Evolutionary conservation across 176 grass and related monocot genomes (phyloP).

Genomic region (Oryza meridionalis): DNA sequence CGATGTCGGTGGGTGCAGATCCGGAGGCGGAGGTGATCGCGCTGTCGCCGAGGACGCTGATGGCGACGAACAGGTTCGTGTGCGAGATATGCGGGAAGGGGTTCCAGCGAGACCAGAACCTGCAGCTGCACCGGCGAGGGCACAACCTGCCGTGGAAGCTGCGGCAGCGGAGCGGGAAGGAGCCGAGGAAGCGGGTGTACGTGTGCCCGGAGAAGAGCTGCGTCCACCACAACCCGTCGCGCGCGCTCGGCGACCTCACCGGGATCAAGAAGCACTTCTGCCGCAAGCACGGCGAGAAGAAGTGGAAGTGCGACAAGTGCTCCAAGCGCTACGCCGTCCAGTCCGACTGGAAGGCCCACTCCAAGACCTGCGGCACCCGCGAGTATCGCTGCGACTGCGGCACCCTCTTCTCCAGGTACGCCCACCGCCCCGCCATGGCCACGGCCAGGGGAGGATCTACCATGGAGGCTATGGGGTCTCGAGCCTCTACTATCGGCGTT

Average conservation of each 20-base stretch:
- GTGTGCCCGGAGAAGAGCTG: conserved; percentile 89
- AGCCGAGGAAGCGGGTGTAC: conserved; percentile 81
- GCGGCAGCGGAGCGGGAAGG: conserved; percentile 76
- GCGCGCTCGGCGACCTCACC: conserved; percentile 88
- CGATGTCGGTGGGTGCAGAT: conserved; percentile 35
- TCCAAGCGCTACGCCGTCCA: conserved; percentile 86
- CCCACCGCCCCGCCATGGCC: background rate
- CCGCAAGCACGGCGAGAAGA: conserved; percentile 98
- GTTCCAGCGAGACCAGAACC: conserved; percentile 93
- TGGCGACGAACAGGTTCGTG: conserved; percentile 90
- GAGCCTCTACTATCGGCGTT: too few relatives aligned
- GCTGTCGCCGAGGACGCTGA: conserved; percentile 70
- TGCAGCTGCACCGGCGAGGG: conserved; percentile 86
- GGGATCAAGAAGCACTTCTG: conserved; percentile 99
- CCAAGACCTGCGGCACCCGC: conserved; percentile 85
- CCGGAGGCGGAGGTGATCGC: conserved; percentile 89
- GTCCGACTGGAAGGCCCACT: conserved; percentile 98
- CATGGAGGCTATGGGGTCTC: too few relatives aligned
- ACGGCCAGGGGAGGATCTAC: too few relatives aligned
- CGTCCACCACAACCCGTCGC: conserved; percentile 81
- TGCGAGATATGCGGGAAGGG: conserved; percentile 98
- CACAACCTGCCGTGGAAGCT: conserved; percentile 97
- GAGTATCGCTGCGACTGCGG: conserved; percentile 97
- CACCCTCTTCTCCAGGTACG: conserved; percentile 74
- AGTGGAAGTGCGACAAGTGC: conserved; percentile 99